phyloP scores from a whole-genome alignment of 2,329 filamentous ascomycete genomes.

The Fusarium heterosporum region DNA sequence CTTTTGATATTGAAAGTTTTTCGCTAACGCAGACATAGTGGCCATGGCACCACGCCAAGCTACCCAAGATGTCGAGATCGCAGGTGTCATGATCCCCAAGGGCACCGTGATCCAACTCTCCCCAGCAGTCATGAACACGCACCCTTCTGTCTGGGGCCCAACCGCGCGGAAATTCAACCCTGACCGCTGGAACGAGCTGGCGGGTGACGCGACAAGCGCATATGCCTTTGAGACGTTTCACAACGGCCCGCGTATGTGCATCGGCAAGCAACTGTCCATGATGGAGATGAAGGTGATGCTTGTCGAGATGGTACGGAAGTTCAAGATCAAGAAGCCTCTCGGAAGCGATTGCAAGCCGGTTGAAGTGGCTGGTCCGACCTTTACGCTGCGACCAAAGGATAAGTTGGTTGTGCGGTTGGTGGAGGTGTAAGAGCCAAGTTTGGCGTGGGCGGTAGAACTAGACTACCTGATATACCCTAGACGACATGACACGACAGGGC shows the following conservation, averaged over 20 bases:
- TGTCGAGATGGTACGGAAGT: constrained; percentile 49
- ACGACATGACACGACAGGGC: neutral
- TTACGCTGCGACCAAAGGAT: constrained; percentile 48
- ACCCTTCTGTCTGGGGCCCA: constrained; percentile 54
- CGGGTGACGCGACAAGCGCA: constrained; percentile 42
- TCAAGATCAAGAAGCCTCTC: constrained; percentile 44
- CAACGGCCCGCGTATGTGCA: constrained; percentile 54
- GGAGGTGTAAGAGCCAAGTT: constrained; percentile 19
- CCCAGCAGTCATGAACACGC: constrained; percentile 52
- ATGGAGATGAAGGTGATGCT: constrained; percentile 55
- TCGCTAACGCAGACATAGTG: constrained; percentile 39
- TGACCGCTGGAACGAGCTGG: constrained; percentile 52
- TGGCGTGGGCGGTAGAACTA: neutral
- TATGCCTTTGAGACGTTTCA: constrained; percentile 54
- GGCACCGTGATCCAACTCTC: constrained; percentile 54
- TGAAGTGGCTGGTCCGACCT: constrained; percentile 41
- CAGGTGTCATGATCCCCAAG: constrained; percentile 53
- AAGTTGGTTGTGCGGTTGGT: constrained; percentile 41
- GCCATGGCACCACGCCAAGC: constrained; percentile 52
- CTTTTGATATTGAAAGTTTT: neutral
- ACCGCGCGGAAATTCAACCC: constrained; percentile 52
- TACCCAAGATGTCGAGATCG: constrained; percentile 50
- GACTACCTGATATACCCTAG: neutral
- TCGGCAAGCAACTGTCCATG: constrained; percentile 52
- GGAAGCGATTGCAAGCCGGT: constrained; percentile 32